Percentiles rank a stretch among this genome's conserved stretches.
These are phyloP conservation scores for Rhynchospora breviuscula DNA, from an alignment of 176 grass and related monocot species.

Conservation along the genomic window DNA sequence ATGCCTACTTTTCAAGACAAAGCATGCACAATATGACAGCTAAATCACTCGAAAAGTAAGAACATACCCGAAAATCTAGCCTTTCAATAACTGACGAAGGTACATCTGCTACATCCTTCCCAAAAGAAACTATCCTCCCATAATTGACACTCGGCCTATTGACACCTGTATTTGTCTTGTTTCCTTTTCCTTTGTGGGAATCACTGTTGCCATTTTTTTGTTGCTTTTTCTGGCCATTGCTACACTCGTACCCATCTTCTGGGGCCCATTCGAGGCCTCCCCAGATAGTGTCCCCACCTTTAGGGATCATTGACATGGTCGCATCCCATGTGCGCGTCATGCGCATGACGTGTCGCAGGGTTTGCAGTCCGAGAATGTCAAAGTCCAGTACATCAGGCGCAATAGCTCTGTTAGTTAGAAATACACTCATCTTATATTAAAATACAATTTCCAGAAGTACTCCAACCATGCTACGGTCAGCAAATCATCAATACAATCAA, in stretches of 20 bases:
- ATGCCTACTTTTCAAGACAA: background rate
- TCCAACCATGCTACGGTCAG: background rate
- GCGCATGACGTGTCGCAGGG: constrained; percentile 89
- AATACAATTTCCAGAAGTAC: background rate
- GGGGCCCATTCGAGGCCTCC: constrained; percentile 80
- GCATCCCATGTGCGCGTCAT: constrained; percentile 99
- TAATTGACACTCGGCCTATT: constrained; percentile 49
- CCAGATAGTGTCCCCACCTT: constrained; percentile 99
- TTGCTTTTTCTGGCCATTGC: constrained; percentile 43
- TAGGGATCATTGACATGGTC: constrained; percentile 98
- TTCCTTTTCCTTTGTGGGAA: constrained; percentile 38
- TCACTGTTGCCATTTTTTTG: constrained; percentile 45
- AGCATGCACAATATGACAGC: background rate
- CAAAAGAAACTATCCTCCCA: constrained; percentile 82
- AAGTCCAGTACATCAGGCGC: constrained; percentile 87
- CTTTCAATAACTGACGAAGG: constrained; percentile 43
- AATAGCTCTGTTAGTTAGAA: constrained; percentile 56
- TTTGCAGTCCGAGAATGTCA: constrained; percentile 85
- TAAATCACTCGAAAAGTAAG: constrained; percentile 10
- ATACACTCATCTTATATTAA: constrained; percentile 11
- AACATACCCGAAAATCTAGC: constrained; percentile 86
- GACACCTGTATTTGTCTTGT: constrained; percentile 22
- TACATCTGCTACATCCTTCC: constrained; percentile 75
- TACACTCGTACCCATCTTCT: constrained; percentile 64
- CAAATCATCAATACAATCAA: background rate